Evolutionary conservation across 73 alveolate species (phyloP), one percentile per base, ranked within the genome.

Genomic region (Strombidium stylifer): DNA sequence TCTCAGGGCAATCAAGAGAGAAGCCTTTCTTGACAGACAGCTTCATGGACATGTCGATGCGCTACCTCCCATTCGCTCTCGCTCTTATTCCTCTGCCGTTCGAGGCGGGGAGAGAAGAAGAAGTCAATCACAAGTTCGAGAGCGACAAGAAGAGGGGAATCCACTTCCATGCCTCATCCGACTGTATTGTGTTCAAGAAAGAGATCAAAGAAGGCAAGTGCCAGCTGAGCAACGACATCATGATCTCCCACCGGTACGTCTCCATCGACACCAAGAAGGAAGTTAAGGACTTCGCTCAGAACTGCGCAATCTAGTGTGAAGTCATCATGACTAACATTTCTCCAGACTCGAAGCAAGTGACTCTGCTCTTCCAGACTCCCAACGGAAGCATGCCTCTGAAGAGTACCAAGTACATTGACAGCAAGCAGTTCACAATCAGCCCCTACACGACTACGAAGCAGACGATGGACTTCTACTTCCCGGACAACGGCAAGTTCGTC

Each of bases 271-370:
- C n/a, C n/a, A n/a, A n/a, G n/a, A n/a, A n/a, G n/a, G n/a, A n/a
- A n/a, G n/a, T n/a, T n/a, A n/a, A 56, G 16, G 81, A 79, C n/a
- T 69, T 69, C 62, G 21, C 69, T 15, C 27, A 66, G 40, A 76
- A 92, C 36, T 67, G 85, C 80, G 75, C 86, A 27, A 75, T 87
- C 66, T 71, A 90, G 35, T 95, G 94, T 56, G 69, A 90, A 78
- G 91, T 90, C 7, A 93, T 93, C 3, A 57, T 93, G 48, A 95
- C 99, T 20, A 95, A 95, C 60, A 85, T 92, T 16, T 73, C 97
- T 12, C 82, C 85, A 48, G 35, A 79, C 20, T 18, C 48, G 26
- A 50, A 84, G 47, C 81, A 76, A 10, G 81, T 92, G 57, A 71
- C 89, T 24, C 66, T 94, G 30, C 81, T 94, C 39, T 81, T 73